These are phyloP conservation scores for Pochonia chlamydosporia DNA, from an alignment of 2,329 filamentous ascomycete genomes.

Conservation along the genomic window DNA sequence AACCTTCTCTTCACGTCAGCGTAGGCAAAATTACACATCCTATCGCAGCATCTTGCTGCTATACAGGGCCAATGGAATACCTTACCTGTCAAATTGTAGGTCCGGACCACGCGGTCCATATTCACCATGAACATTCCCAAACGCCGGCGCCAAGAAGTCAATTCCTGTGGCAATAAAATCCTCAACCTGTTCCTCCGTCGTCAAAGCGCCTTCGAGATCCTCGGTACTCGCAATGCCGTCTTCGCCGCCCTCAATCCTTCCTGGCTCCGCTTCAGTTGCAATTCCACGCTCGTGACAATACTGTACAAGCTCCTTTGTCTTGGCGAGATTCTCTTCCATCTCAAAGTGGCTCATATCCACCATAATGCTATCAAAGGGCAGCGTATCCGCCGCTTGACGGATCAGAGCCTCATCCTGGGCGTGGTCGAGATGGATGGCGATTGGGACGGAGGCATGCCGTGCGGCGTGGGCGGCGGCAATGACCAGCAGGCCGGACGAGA, in stretches of 20 bases:
- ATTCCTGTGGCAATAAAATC: slow-evolving; percentile 68
- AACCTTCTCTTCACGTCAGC: no score
- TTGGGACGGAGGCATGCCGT: slow-evolving; percentile 47
- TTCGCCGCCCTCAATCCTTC: slow-evolving; percentile 59
- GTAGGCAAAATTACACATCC: no score
- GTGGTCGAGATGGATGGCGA: slow-evolving; percentile 62
- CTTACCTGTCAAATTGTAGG: slow-evolving; percentile 48
- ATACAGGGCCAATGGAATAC: no score
- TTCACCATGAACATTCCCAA: slow-evolving; percentile 71
- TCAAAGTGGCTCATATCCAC: slow-evolving; percentile 72
- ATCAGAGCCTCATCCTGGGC: slow-evolving; percentile 56
- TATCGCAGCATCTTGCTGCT: no score
- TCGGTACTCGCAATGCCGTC: slow-evolving; percentile 62
- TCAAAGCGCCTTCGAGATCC: slow-evolving; percentile 45
- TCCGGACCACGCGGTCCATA: slow-evolving; percentile 61
- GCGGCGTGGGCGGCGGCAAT: slow-evolving; percentile 48
- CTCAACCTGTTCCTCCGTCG: slow-evolving; percentile 62
- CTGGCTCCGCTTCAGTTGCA: slow-evolving; percentile 63
- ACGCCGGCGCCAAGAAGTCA: slow-evolving; percentile 69
- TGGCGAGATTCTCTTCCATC: slow-evolving; percentile 61
- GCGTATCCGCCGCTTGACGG: slow-evolving; percentile 45
- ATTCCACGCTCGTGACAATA: slow-evolving; percentile 60
- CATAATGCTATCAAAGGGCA: slow-evolving; percentile 67
- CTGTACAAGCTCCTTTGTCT: slow-evolving; percentile 54
- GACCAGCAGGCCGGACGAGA: slow-evolving; percentile 47